Conservation (phyloP, 768 basidiomycete species). For the Cyclocybe cylindracea region DNA sequence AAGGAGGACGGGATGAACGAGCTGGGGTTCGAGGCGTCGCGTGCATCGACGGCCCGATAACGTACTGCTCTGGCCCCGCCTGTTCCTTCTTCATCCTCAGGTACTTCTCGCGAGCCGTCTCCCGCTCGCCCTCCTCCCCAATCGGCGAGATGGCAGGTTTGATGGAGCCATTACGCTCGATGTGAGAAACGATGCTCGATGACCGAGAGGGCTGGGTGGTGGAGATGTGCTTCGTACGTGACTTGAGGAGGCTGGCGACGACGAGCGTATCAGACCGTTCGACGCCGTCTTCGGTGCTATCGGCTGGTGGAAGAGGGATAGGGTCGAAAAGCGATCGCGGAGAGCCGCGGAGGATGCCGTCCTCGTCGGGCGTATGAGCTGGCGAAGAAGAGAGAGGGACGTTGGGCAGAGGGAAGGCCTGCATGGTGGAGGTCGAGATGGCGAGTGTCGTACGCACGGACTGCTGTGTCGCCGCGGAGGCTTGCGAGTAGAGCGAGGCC, state of each 20-base stretch:
- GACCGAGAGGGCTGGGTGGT: slow-evolving; percentile 7
- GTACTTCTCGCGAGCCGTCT: background rate
- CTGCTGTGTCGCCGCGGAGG: slow-evolving; percentile 13
- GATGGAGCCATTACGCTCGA: slow-evolving; percentile 19
- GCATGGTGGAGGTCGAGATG: background rate
- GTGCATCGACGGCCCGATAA: no score
- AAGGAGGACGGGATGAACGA: no score
- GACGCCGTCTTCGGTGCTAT: background rate
- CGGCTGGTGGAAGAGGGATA: background rate
- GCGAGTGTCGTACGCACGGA: background rate
- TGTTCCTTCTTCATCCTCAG: no score
- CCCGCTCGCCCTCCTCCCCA: background rate
- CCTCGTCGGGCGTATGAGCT: background rate
- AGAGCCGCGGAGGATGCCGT: slow-evolving; percentile 1
- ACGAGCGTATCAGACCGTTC: slow-evolving; percentile 2
- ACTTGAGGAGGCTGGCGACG: slow-evolving; percentile 16
- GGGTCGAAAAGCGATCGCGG: background rate
- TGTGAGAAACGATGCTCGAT: slow-evolving; percentile 18
- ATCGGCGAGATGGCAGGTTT: background rate
- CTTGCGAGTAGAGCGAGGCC: slow-evolving; percentile 21
- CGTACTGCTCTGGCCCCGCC: no score
- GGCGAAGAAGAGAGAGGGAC: background rate
- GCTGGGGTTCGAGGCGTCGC: no score
- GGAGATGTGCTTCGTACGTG: slow-evolving; percentile 4
- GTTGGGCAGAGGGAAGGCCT: background rate